Conservation (phyloP, 768 basidiomycete genomes). For the Amanita brunnescens region DNA sequence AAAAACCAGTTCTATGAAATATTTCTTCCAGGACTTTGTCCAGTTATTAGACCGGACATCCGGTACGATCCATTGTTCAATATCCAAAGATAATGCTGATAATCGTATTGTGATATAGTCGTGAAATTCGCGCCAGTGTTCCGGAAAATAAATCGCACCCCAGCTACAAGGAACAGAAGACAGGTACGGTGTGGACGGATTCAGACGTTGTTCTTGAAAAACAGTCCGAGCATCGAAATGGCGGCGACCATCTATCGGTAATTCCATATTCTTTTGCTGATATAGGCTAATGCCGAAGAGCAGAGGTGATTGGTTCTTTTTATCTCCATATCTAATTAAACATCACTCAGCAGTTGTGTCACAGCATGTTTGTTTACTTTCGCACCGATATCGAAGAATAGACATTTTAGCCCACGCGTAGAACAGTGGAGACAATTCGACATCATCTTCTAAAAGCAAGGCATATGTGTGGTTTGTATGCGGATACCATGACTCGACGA, state of each 20-base stretch:
- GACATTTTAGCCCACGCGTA: constrained; percentile 82
- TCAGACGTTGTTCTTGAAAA: constrained; percentile 35
- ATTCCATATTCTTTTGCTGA: constrained; percentile 76
- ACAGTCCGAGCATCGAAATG: constrained; percentile 57
- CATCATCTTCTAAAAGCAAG: constrained; percentile 76
- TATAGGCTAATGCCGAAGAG: constrained; percentile 82
- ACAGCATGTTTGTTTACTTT: not conserved
- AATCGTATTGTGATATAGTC: constrained; percentile 64
- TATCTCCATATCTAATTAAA: constrained; percentile 45
- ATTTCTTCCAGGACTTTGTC: constrained; percentile 82
- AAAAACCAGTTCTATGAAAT: constrained; percentile 80
- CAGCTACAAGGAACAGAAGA: constrained; percentile 87
- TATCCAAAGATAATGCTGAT: constrained; percentile 34
- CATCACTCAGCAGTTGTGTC: not conserved
- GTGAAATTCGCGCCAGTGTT: constrained; percentile 86
- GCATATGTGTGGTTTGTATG: constrained; percentile 64
- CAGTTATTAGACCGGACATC: constrained; percentile 73
- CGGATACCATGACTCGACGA: constrained; percentile 90
- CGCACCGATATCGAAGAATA: constrained; percentile 66
- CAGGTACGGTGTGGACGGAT: constrained; percentile 61
- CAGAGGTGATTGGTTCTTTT: constrained; percentile 27
- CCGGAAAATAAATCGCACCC: constrained; percentile 88
- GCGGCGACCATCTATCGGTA: constrained; percentile 56
- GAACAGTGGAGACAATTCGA: constrained; percentile 77
- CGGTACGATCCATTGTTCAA: constrained; percentile 50